Conservation (phyloP, 2,329 filamentous ascomycete species). For the Rosellinia necatrix region DNA sequence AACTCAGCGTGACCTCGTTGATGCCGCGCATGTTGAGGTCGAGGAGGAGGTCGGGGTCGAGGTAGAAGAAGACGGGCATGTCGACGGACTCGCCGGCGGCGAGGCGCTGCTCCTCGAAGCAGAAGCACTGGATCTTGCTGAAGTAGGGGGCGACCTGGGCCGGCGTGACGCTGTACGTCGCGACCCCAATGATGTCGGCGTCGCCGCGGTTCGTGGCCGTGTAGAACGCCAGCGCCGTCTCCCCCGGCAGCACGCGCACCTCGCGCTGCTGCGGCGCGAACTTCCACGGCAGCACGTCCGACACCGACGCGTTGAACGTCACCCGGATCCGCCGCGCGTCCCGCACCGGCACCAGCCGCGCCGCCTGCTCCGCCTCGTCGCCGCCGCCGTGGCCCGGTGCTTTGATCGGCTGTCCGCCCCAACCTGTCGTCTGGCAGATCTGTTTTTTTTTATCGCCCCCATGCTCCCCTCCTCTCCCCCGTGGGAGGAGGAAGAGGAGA, state of each 20-base stretch:
- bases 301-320: conserved; percentile 94
- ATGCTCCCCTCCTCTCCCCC: no score
- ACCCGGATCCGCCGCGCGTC: conserved; percentile 85
- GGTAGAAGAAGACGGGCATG: conserved; percentile 99
- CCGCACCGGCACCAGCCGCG: conserved; percentile 79
- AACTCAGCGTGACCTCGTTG: conserved; percentile 92
- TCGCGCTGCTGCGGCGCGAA: conserved; percentile 96
- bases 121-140: conserved; percentile 99
- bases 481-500: no score
- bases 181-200: conserved; percentile 95
- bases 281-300: conserved; percentile 95
- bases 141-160: conserved; percentile 97
- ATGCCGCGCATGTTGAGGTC: conserved; percentile 93
- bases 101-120: conserved; percentile 94
- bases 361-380: conserved; percentile 70
- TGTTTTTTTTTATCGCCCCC: no score
- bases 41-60: conserved; percentile 91
- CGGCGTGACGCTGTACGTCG: conserved; percentile 96
- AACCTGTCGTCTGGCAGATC: conserved; percentile 86
- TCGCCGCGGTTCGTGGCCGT: conserved; percentile 91
- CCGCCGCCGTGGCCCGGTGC: conserved; percentile 67
- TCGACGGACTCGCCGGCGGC: conserved; percentile 97
- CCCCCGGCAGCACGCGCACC: conserved; percentile 90
- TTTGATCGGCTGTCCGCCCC: conserved; percentile 90
- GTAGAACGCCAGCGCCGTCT: conserved; percentile 97